A percentile compares a stretch with the other conserved stretches of the same genome.
Evolutionary conservation across 2,329 filamentous ascomycete species (phyloP).

Genomic region (Colletotrichum coccodes): DNA sequence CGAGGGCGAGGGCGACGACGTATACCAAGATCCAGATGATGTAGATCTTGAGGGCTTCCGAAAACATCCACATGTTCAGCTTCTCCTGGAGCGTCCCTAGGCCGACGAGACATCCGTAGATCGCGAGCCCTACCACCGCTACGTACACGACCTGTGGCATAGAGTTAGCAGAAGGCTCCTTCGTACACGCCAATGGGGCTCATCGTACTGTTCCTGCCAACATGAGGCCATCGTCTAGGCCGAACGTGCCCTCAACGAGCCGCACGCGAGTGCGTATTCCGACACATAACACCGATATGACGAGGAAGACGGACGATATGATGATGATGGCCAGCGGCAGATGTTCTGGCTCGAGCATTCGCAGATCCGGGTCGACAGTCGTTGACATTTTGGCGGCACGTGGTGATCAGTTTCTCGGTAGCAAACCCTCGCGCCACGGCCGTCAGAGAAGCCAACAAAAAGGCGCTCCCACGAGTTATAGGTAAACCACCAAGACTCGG

Average conservation of each 20-base stretch:
- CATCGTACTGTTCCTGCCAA: slow-evolving; percentile 29
- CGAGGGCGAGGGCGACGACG: slow-evolving; percentile 36
- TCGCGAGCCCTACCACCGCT: slow-evolving; percentile 30
- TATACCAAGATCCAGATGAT: slow-evolving; percentile 42
- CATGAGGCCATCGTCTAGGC: slow-evolving; percentile 34
- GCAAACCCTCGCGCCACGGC: neutral
- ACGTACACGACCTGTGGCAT: slow-evolving; percentile 29
- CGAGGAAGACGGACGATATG: slow-evolving; percentile 24
- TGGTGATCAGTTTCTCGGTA: neutral
- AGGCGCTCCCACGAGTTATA: slow-evolving; percentile 13
- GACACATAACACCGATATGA: slow-evolving; percentile 26
- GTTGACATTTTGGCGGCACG: slow-evolving; percentile 25
- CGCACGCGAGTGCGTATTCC: slow-evolving; percentile 20
- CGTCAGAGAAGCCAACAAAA: neutral
- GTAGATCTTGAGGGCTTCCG: slow-evolving; percentile 36
- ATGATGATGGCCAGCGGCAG: slow-evolving; percentile 31
- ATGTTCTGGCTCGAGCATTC: slow-evolving; percentile 13
- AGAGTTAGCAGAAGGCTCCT: neutral
- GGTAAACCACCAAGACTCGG: neutral
- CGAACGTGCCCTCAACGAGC: slow-evolving; percentile 23
- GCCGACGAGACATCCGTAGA: slow-evolving; percentile 35
- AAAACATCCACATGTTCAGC: slow-evolving; percentile 38
- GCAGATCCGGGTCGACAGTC: slow-evolving; percentile 20
- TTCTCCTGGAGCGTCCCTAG: slow-evolving; percentile 36
- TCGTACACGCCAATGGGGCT: no score